Evolutionary conservation across 306 rosid species (phyloP).

Genomic region (Trichosanthes truncata): DNA sequence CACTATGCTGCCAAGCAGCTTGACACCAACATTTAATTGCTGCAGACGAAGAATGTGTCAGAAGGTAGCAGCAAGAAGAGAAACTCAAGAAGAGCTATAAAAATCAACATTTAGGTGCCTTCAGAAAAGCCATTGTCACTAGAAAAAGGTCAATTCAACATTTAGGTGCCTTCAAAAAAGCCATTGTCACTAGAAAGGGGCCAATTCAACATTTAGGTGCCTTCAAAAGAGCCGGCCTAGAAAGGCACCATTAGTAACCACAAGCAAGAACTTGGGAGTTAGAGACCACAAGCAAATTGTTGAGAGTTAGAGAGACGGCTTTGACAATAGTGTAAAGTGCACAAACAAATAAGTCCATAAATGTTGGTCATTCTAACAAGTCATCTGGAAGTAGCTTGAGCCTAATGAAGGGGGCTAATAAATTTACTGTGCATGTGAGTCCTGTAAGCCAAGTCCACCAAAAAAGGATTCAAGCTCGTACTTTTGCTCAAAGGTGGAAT

Average conservation of each 20-base stretch:
- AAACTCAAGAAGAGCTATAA: slow-evolving; percentile 3
- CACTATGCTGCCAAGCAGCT: slow-evolving; percentile 77
- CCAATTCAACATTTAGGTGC: no score
- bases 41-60: slow-evolving; percentile 32
- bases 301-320: not conserved
- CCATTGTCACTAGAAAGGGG: not conserved
- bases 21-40: slow-evolving; percentile 99
- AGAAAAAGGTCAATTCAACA: not conserved
- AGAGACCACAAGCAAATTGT: not conserved
- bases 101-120: not conserved
- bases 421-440: no score
- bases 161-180: not conserved
- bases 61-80: slow-evolving; percentile 10
- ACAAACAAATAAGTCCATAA: not conserved
- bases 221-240: no score
- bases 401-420: no score
- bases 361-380: not conserved
- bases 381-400: not conserved
- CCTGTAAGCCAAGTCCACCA: no score
- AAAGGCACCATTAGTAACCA: not conserved
- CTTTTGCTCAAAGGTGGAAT: no score
- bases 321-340: not conserved
- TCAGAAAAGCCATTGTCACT: not conserved
- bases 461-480: no score
- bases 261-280: not conserved